Base-by-base conservation (phyloP, 2,329 filamentous ascomycete genomes). In the Incumbomyces lentus region DNA sequence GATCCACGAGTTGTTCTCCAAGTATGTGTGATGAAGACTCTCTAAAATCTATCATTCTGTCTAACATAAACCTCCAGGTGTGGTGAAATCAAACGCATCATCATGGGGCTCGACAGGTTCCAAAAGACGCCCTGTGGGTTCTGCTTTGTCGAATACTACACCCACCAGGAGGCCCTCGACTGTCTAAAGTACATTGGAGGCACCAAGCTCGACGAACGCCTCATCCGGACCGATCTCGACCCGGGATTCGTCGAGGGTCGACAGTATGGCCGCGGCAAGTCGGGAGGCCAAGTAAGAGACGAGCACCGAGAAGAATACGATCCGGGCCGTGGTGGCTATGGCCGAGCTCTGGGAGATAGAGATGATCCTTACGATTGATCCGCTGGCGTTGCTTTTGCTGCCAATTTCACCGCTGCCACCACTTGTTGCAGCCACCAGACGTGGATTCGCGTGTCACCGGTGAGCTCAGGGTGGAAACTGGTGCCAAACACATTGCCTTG, bases 71-170 rank as follows among this genome's bases (percentile, higher is more conserved):
- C 16, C 8, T 49, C 26, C 45, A 79, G 75, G 63, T 82, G 88
- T 67, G 92, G 92, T 60, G 92, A 96, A 71, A 94, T 98, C 69
- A 98, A 98, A 70, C 86, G 92, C 22, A 79, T 98, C 40, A 80
- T 98, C 55, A 98, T 98, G 92, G 92, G 92, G 41, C 79, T 98
- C 44, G 92, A 98, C 64, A 84, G 92, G 48, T 95, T 92, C 73
- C 85, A 84, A 67, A 98, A 98, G 72, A 98, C 92, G 1, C 92
- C 92, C 1, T 98, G 92, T 67, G 92, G 92, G 34, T 98, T 98
- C 74, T 98, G 92, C 74, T 98, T 98, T 62, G 92, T 98, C 60
- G 92, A 98, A 69, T 98, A 98, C 71, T 96, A 95, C 72, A 95
- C 83, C 26, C 92, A 96, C 65, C 84, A 95, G 62, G 92, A 98